phyloP scores from a whole-genome alignment of 2,329 filamentous ascomycete genomes.

The Talaromyces sp. region DNA sequence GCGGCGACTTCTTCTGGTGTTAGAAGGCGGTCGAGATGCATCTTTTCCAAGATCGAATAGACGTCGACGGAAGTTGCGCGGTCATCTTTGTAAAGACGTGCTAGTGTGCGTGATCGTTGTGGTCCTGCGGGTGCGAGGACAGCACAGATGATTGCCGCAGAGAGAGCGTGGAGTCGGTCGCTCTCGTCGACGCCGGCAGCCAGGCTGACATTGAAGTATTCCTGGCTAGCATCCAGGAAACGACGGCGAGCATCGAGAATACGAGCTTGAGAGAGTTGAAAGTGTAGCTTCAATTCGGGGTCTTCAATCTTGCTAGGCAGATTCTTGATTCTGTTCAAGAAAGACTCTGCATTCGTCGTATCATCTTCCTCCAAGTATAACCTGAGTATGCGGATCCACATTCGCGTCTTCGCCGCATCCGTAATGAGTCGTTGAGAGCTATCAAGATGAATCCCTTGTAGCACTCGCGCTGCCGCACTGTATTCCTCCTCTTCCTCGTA shows the following conservation, averaged over 20 bases:
- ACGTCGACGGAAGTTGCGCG: slow-evolving; percentile 71
- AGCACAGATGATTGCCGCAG: slow-evolving; percentile 85
- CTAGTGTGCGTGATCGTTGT: slow-evolving; percentile 72
- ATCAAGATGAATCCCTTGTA: slow-evolving; percentile 84
- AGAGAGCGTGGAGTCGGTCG: slow-evolving; percentile 79
- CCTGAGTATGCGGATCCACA: slow-evolving; percentile 92
- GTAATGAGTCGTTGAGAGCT: slow-evolving; percentile 80
- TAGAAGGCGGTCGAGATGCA: slow-evolving; percentile 87
- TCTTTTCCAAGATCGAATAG: slow-evolving; percentile 90
- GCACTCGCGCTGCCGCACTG: slow-evolving; percentile 68
- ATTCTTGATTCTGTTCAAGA: slow-evolving; percentile 93
- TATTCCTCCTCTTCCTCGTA: slow-evolving; percentile 83
- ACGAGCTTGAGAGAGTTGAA: slow-evolving; percentile 85
- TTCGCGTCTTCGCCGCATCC: slow-evolving; percentile 73
- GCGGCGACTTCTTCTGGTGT: slow-evolving; percentile 76
- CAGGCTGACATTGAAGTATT: slow-evolving; percentile 84
- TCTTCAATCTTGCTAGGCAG: slow-evolving; percentile 74
- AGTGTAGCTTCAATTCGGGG: slow-evolving; percentile 73
- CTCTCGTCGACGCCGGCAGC: slow-evolving; percentile 75
- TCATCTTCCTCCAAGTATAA: slow-evolving; percentile 95
- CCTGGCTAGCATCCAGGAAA: slow-evolving; percentile 81
- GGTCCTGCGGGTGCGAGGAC: slow-evolving; percentile 90
- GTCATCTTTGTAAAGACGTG: slow-evolving; percentile 89
- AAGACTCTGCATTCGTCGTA: slow-evolving; percentile 76
- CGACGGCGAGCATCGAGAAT: slow-evolving; percentile 87